Evolutionary conservation across 176 grass and related monocot genomes (phyloP).

Genomic region (Eleusine coracana): DNA sequence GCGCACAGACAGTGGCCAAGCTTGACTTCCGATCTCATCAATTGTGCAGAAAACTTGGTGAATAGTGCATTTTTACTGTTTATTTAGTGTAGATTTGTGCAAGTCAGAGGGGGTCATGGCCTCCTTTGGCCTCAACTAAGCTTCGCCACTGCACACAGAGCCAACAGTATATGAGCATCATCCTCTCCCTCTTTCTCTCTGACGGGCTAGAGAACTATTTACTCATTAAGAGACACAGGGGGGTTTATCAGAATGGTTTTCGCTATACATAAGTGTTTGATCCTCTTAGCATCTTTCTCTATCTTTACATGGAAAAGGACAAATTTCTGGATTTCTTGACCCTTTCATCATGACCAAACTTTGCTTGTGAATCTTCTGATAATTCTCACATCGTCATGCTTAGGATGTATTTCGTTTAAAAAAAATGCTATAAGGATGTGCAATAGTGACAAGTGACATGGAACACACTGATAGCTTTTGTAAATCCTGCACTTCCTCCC

Average conservation of each 20-base stretch:
- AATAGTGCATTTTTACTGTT: no score
- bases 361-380: slow-evolving; percentile 26
- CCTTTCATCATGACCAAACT: not conserved
- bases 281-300: not conserved
- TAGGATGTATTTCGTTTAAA: no score
- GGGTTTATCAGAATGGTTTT: slow-evolving; percentile 9
- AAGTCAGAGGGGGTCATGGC: no score
- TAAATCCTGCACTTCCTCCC: slow-evolving; percentile 12
- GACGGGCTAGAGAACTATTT: slow-evolving; percentile 8
- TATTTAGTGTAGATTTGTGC: no score
- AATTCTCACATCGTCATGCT: not conserved
- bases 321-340: slow-evolving; percentile 11
- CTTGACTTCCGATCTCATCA: no score
- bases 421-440: not conserved
- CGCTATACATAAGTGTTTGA: slow-evolving; percentile 16
- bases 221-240: slow-evolving; percentile 3
- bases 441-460: not conserved
- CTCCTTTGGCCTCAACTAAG: no score
- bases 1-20: not conserved
- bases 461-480: not conserved
- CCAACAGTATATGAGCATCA: slow-evolving; percentile 6
- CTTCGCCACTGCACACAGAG: no score
- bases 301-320: not conserved
- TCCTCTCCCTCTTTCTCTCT: not conserved
- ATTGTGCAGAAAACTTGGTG: no score